Conservation (phyloP, 768 basidiomycete genomes). For the Lentinula guzmanii region DNA sequence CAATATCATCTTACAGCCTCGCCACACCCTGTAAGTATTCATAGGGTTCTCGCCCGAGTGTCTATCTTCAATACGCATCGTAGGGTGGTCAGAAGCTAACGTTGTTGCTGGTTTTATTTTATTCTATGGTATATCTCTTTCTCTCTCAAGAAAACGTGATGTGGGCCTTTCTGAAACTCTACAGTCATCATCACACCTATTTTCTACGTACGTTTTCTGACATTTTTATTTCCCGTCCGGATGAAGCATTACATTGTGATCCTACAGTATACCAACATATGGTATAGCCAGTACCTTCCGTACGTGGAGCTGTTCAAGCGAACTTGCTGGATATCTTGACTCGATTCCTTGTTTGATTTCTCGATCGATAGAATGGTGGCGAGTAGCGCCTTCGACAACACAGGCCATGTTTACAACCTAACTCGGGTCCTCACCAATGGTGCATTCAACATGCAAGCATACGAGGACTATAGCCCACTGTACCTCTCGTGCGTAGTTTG, state of each 20-base stretch:
- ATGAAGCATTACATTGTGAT: no score
- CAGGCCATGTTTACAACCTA: slow-evolving; percentile 40
- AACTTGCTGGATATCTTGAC: slow-evolving; percentile 15
- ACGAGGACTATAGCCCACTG: slow-evolving; percentile 5
- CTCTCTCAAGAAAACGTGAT: background rate
- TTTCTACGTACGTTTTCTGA: slow-evolving; percentile 29
- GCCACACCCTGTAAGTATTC: slow-evolving; percentile 38
- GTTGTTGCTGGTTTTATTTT: slow-evolving; percentile 35
- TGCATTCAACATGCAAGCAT: slow-evolving; percentile 32
- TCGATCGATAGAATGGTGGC: slow-evolving; percentile 35
- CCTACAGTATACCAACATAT: slow-evolving; percentile 43
- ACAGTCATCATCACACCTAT: slow-evolving; percentile 48
- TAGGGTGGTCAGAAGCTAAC: slow-evolving; percentile 53
- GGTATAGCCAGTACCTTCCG: slow-evolving; percentile 58
- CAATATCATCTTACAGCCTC: slow-evolving; percentile 23
- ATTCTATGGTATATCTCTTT: slow-evolving; percentile 32
- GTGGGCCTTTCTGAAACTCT: background rate
- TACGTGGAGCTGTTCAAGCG: slow-evolving; percentile 20
- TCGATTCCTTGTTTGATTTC: background rate
- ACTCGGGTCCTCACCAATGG: slow-evolving; percentile 31
- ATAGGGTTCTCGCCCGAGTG: background rate
- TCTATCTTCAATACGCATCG: background rate
- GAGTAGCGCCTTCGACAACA: slow-evolving; percentile 55
- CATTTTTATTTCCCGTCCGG: slow-evolving; percentile 3
- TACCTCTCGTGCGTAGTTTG: background rate